A percentile compares a stretch with the other conserved stretches of the same genome.
phyloP scores from a whole-genome alignment of 768 basidiomycete species.

The Termitomyces sp. region DNA sequence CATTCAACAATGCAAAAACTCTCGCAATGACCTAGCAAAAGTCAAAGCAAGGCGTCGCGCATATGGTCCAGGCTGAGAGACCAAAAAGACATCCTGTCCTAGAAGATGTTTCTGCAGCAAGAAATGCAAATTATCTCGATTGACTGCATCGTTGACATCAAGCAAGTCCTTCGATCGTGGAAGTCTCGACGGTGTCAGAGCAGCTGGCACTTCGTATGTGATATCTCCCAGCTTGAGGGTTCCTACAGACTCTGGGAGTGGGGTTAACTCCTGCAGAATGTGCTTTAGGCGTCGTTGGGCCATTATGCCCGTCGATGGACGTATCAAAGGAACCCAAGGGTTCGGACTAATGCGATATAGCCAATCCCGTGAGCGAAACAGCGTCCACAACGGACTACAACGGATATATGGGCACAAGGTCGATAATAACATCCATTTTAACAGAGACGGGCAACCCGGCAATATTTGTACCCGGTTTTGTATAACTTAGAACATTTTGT shows the following conservation, averaged over 20 bases:
- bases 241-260: constrained; percentile 37
- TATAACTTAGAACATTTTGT: neutral
- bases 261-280: constrained; percentile 37
- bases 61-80: constrained; percentile 65
- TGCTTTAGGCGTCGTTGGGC: constrained; percentile 43
- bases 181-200: constrained; percentile 43
- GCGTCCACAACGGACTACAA: neutral
- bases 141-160: constrained; percentile 46
- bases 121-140: constrained; percentile 54
- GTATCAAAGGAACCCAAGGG: neutral
- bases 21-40: constrained; percentile 44
- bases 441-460: constrained; percentile 2
- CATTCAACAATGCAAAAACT: neutral
- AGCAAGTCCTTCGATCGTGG: constrained; percentile 38
- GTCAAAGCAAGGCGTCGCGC: constrained; percentile 57
- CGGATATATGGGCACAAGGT: constrained; percentile 9
- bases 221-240: constrained; percentile 54
- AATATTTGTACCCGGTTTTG: constrained; percentile 1
- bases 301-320: constrained; percentile 17
- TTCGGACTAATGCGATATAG: neutral
- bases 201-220: constrained; percentile 45
- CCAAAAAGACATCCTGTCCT: constrained; percentile 61
- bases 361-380: neutral
- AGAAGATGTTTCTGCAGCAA: constrained; percentile 64
- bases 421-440: constrained; percentile 13